Conservation (phyloP, 2,329 filamentous ascomycete species). For the Xylariaceae sp. region DNA sequence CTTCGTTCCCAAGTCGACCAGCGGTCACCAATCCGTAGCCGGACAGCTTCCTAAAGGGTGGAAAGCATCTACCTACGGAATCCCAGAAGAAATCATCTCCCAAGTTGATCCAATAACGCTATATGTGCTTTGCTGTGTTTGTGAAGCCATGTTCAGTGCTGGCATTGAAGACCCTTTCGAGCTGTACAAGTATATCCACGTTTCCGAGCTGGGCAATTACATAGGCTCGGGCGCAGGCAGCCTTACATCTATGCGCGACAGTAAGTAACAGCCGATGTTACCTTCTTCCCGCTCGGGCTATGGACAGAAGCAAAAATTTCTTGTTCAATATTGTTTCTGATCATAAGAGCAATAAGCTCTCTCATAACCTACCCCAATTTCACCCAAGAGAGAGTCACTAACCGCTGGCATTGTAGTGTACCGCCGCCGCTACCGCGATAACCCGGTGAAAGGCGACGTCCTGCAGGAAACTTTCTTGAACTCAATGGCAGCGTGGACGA, state of each 20-base stretch:
- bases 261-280: constrained; percentile 9
- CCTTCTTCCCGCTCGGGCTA: not conserved
- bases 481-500: constrained; percentile 99
- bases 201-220: constrained; percentile 97
- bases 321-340: no score
- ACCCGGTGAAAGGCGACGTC: constrained; percentile 97
- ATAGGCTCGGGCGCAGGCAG: constrained; percentile 98
- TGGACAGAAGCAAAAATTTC: not conserved
- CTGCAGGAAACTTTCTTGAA: constrained; percentile 99
- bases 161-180: constrained; percentile 99
- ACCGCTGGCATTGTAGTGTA: constrained; percentile 94
- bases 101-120: constrained; percentile 97
- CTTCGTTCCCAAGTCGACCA: constrained; percentile 93
- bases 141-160: constrained; percentile 84
- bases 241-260: constrained; percentile 41
- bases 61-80: constrained; percentile 94
- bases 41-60: constrained; percentile 97
- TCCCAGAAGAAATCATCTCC: constrained; percentile 95
- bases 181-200: constrained; percentile 99
- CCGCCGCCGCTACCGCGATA: constrained; percentile 94
- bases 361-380: no score
- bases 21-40: constrained; percentile 95
- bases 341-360: no score
- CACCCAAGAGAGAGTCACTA: constrained; percentile 42
- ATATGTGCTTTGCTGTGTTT: constrained; percentile 91